Base-by-base conservation (phyloP, 2,329 filamentous ascomycete species). In the Coniochaeta sp. region DNA sequence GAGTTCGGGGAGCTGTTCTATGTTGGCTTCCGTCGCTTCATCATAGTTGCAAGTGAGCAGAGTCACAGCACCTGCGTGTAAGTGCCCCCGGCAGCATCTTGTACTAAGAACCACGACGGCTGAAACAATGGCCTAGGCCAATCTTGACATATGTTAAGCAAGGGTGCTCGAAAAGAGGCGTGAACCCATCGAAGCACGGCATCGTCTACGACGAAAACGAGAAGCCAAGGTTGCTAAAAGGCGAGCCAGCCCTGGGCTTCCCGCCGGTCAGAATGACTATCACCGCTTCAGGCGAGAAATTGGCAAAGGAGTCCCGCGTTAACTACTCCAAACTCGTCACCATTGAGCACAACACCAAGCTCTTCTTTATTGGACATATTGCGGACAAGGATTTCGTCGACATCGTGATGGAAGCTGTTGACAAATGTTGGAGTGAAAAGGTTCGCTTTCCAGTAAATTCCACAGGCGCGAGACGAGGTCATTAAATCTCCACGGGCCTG, bases 61-160 rank as follows among this genome's bases (percentile, higher is more conserved):
- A 82, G 82, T 2, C 79, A 84, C 62, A 81, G 78, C 62, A 79
- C 76, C 26, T 84, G 82, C 73, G 79, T 85, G 81, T 85, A 76
- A 75, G 79, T 28, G 69, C 16, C 2, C 22, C 2, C 22, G 33
- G 9, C 22, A 14, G 34, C 7, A 17, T 26, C 19, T 5, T 36
- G 36, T 14, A 36, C 40, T 8, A 34, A 31, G 2, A 8, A 16
- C n/a, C 2, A 12, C n/a, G 9, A 12, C 9, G 14, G 43, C n/a
- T 24, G n/a, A 47, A 40, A 22, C 19, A 24, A 6, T 19, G 19
- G 31, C 6, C 17, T 31, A 84, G 82, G 14, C 81, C 82, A 1
- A 84, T 86, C 57, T 70, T 80, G 24, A 84, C 82, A 0, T 85
- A 85, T 62, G 76, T 77, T 19, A 73, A 73, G 24, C 75, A 77